Evolutionary conservation across 352 stramenopile species (phyloP), one percentile per base, ranked within the genome.

Genomic region (Phytophthora hibernalis): DNA sequence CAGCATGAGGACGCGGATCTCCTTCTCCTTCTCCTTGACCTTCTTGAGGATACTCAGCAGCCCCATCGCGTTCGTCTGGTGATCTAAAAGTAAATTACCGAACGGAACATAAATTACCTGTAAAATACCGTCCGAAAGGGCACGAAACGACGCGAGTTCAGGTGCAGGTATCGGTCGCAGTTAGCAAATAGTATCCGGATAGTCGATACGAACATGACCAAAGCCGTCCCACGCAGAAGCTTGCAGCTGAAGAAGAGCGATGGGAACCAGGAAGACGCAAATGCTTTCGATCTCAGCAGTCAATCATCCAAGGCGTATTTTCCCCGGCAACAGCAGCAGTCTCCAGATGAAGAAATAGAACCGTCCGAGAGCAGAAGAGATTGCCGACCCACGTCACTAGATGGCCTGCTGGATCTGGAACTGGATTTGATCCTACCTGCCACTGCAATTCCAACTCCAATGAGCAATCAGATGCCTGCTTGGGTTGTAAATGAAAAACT

Each of bases 1-100:
- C 77, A 99, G 82, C 74, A 99, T 98, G 20, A 99, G 84, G 21
- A 99, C 87, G 35, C 98, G 90, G 63, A 99, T 89, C 83, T 99
- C 97, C 73, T 98, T 98, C 76, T 99, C 98, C 77, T 99, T 99
- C 76, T 99, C 91, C 84, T 99, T 99, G 59, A 99, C 92, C 85
- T 99, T 98, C 79, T 97, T 97, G 54, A 98, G 82, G 75, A 98
- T 97, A 70, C 89, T 97, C 45, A 98, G 72, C 69, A 98, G 74
- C 18, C 93, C 93, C 93, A 98, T 98, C 3, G 40, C 43, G 2
- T 15, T 44, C 59, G n/a, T 30, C 12, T 47, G 67, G 15, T 60
- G 40, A 43, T 10, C 31, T 38, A 16, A n/a, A 16, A n/a, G 37
- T 43, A 43, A 43, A 43, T 43, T 43, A 21, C 9, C 45, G 26